Conservation (phyloP, 2,329 filamentous ascomycete species). For the Diaporthe humulicola region DNA sequence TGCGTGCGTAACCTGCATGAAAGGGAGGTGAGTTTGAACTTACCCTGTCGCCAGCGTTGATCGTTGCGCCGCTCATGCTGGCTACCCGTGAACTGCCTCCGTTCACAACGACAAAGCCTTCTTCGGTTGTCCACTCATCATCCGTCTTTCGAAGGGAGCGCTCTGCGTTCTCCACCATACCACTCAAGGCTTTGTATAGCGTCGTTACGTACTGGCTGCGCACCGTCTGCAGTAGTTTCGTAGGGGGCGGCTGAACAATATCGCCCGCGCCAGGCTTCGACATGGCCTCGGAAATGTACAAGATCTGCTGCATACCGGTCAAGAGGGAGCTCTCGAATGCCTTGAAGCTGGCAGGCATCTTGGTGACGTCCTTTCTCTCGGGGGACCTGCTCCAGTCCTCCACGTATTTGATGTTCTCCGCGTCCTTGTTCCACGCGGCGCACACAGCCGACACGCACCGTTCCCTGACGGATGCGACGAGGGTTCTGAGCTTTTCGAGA, state of each 20-base stretch:
- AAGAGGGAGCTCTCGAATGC: constrained; percentile 88
- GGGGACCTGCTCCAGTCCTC: constrained; percentile 93
- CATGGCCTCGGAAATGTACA: constrained; percentile 91
- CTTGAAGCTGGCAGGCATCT: constrained; percentile 88
- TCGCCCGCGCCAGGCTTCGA: constrained; percentile 79
- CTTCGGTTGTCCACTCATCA: constrained; percentile 70
- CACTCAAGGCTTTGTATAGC: constrained; percentile 92
- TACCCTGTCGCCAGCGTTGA: constrained; percentile 70
- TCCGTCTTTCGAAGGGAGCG: constrained; percentile 75
- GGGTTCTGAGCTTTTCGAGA: constrained; percentile 78
- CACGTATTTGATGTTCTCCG: constrained; percentile 90
- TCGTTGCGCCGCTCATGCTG: constrained; percentile 56
- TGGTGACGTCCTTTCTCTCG: constrained; percentile 88
- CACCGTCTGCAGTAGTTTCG: constrained; percentile 91
- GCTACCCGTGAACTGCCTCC: constrained; percentile 48
- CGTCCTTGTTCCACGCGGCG: constrained; percentile 92
- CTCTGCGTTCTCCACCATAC: constrained; percentile 97
- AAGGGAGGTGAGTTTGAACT: constrained; percentile 44
- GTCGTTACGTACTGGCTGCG: constrained; percentile 93
- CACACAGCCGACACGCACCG: constrained; percentile 88
- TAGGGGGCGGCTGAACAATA: constrained; percentile 86
- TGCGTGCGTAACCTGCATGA: background rate
- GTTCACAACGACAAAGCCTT: constrained; percentile 54
- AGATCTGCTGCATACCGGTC: constrained; percentile 91
- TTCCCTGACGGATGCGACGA: constrained; percentile 86